Evolutionary conservation across 495 filamentous ascomycete genomes (phyloP).

Genomic region (Podospora pseudopauciseta): DNA sequence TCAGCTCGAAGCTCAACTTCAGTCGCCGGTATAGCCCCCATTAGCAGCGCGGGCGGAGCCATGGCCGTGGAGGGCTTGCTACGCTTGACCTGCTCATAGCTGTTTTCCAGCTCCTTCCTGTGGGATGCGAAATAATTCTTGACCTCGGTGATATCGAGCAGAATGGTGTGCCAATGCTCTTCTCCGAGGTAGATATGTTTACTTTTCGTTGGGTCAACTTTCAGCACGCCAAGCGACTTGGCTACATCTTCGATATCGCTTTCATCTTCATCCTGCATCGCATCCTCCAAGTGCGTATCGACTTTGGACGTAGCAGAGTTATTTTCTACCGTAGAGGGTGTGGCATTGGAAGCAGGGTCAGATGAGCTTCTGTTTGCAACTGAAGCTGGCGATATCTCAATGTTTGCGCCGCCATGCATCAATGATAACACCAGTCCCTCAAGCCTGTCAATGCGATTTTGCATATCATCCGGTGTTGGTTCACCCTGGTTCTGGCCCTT

Average conservation of each 20-base stretch:
- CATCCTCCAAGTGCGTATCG: constrained; percentile 51
- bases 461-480: constrained; percentile 89
- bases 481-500: constrained; percentile 65
- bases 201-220: constrained; percentile 72
- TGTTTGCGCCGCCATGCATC: constrained; percentile 80
- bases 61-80: constrained; percentile 55
- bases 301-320: constrained; percentile 54
- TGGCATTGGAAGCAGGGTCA: constrained; percentile 59
- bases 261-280: constrained; percentile 53
- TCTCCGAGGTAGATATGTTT: constrained; percentile 85
- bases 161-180: constrained; percentile 83
- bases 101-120: constrained; percentile 54
- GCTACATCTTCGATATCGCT: constrained; percentile 87
- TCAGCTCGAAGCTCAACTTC: constrained; percentile 73
- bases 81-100: constrained; percentile 61
- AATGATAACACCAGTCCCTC: constrained; percentile 92
- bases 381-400: constrained; percentile 35
- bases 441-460: constrained; percentile 94
- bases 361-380: constrained; percentile 53
- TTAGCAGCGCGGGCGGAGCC: constrained; percentile 67
- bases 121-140: constrained; percentile 74
- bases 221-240: constrained; percentile 82
- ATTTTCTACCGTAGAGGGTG: constrained; percentile 61
- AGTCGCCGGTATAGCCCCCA: constrained; percentile 64
- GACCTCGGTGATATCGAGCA: constrained; percentile 90